Conservation (phyloP, 2,329 filamentous ascomycete genomes). For the Fusarium beomiforme region DNA sequence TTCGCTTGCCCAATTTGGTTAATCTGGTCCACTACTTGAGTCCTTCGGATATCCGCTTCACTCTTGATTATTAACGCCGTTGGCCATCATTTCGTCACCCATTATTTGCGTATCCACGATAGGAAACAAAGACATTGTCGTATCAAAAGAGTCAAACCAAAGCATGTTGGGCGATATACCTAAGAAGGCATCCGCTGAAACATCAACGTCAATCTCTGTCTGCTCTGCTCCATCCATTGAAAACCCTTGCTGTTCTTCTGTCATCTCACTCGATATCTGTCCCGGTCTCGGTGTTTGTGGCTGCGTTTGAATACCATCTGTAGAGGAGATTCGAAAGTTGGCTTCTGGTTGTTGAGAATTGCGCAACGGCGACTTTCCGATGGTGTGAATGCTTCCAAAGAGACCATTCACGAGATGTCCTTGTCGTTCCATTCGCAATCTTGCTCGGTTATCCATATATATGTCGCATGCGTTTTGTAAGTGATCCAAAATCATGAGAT, state of each 20-base stretch:
- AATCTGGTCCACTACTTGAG: neutral
- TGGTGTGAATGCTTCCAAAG: constrained; percentile 38
- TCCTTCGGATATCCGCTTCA: neutral
- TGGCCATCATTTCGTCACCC: neutral
- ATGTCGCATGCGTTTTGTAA: constrained; percentile 36
- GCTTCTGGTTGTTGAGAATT: neutral
- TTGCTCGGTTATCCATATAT: constrained; percentile 37
- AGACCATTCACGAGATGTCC: constrained; percentile 37
- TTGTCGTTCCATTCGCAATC: constrained; percentile 38
- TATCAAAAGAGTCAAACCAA: constrained; percentile 42
- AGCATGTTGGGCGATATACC: constrained; percentile 41
- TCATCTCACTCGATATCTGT: neutral
- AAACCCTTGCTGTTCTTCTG: constrained; percentile 4
- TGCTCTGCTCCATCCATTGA: constrained; percentile 1
- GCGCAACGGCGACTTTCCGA: constrained; percentile 20
- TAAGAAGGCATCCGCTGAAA: constrained; percentile 32
- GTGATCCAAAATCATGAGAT: constrained; percentile 39
- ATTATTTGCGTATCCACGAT: constrained; percentile 39
- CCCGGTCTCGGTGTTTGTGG: constrained; percentile 1
- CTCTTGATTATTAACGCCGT: neutral
- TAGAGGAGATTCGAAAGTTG: neutral
- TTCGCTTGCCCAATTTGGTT: neutral
- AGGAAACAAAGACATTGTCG: constrained; percentile 40
- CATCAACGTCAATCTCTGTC: constrained; percentile 8
- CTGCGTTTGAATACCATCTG: neutral